phyloP scores from a whole-genome alignment of 2,329 filamentous ascomycete species.

The Dryadomyces quercivorus region DNA sequence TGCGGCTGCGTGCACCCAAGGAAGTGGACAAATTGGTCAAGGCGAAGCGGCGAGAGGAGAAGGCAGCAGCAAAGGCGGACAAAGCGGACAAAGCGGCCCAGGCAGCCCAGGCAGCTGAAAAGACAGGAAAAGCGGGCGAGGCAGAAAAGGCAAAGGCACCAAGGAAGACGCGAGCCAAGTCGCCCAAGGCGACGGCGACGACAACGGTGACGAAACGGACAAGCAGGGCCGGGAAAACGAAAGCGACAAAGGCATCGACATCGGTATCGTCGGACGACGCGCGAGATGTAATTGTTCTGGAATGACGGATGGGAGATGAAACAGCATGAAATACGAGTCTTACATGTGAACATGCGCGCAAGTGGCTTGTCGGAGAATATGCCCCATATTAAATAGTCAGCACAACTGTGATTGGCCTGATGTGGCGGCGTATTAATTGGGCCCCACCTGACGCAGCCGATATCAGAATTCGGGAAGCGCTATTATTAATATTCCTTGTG shows the following conservation, averaged over 20 bases:
- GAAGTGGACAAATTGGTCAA: slow-evolving; percentile 60
- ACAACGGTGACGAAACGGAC: not conserved
- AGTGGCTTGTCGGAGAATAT: not conserved
- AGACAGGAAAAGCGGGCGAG: not conserved
- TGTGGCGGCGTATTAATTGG: not conserved
- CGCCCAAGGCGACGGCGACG: not conserved
- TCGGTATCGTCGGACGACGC: no score
- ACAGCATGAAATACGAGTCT: not conserved
- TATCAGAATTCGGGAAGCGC: not conserved
- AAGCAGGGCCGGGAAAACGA: not conserved
- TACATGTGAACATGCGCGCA: not conserved
- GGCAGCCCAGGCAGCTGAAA: not conserved
- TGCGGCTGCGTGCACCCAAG: slow-evolving; percentile 58
- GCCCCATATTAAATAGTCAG: not conserved
- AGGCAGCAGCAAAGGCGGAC: not conserved
- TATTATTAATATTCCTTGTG: no score
- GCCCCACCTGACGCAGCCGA: not conserved
- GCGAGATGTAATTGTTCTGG: not conserved
- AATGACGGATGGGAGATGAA: not conserved
- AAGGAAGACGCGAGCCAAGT: not conserved
- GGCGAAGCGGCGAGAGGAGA: slow-evolving; percentile 9
- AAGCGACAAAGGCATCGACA: not conserved
- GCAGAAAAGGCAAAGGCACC: not conserved
- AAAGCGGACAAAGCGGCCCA: not conserved
- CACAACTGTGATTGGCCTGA: not conserved